A percentile compares a stretch with the other conserved stretches of the same genome.
These are phyloP conservation scores for Lycium ferocissimum DNA, from an alignment of 257 asterid species.

Conservation along the genomic window DNA sequence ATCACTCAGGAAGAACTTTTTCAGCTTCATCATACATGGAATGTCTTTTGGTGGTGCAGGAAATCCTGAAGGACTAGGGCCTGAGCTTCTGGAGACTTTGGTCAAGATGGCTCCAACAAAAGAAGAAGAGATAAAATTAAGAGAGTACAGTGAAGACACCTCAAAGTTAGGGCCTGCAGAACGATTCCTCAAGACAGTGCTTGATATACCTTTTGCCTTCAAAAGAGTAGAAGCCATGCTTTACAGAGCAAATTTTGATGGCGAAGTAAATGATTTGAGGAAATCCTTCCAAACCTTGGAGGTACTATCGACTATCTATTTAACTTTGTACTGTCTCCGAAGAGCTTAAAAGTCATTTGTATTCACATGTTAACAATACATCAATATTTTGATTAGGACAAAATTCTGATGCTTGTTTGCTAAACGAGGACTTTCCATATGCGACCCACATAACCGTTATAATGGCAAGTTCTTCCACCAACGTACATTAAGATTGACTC, in stretches of 20 bases:
- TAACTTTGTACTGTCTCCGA: not conserved
- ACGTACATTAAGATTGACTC: not conserved
- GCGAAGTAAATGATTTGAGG: slow-evolving; percentile 81
- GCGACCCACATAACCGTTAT: not conserved
- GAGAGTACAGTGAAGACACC: slow-evolving; percentile 68
- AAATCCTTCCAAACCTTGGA: slow-evolving; percentile 84
- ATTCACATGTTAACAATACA: not conserved
- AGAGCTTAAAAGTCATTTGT: not conserved
- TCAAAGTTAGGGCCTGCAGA: slow-evolving; percentile 89
- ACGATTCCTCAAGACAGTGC: slow-evolving; percentile 84
- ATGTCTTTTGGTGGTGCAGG: slow-evolving; percentile 53
- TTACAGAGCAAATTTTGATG: slow-evolving; percentile 87
- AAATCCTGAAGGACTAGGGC: slow-evolving; percentile 88
- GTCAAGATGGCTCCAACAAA: slow-evolving; percentile 99
- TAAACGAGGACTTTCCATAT: slow-evolving; percentile 1
- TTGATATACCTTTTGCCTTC: slow-evolving; percentile 89
- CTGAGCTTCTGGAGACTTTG: slow-evolving; percentile 92
- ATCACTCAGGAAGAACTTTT: not conserved
- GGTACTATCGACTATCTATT: slow-evolving; percentile 52
- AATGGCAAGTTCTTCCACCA: not conserved
- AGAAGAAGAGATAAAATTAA: slow-evolving; percentile 95
- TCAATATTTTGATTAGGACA: not conserved
- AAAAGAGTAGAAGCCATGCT: slow-evolving; percentile 94
- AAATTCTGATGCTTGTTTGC: not conserved
- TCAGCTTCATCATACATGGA: not conserved